These are phyloP conservation scores for Stephania yunnanensis DNA, from an alignment of 164 flowering plant species.

Conservation along the genomic window DNA sequence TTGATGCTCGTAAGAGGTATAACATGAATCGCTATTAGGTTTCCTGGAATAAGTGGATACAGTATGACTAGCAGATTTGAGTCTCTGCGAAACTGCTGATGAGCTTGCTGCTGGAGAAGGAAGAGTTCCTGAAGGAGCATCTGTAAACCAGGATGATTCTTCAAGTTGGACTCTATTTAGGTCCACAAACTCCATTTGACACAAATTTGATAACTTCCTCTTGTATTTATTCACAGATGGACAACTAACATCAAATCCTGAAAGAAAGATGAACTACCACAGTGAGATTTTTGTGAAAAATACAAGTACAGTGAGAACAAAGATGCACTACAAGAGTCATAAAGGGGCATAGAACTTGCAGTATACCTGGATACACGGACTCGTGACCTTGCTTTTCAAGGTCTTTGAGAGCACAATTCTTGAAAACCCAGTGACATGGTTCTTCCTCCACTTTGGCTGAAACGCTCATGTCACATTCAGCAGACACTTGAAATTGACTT, in stretches of 20 bases:
- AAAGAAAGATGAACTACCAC: not conserved
- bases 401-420: slow-evolving; percentile 9
- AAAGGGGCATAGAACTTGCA: not conserved
- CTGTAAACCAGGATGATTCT: slow-evolving; percentile 23
- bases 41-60: slow-evolving; percentile 9
- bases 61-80: slow-evolving; percentile 6
- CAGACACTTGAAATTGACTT: slow-evolving; percentile 11
- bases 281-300: not conserved
- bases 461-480: too few species aligned
- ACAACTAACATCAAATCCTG: slow-evolving; percentile 21
- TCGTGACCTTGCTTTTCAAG: not conserved
- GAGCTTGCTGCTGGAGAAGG: slow-evolving; percentile 20
- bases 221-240: not conserved
- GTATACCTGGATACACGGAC: not conserved
- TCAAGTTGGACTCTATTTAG: slow-evolving; percentile 34
- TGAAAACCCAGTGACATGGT: slow-evolving; percentile 6
- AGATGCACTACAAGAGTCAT: not conserved
- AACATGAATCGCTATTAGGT: slow-evolving; percentile 7
- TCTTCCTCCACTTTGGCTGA: slow-evolving; percentile 10
- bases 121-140: slow-evolving; percentile 18
- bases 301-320: not conserved
- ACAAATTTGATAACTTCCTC: slow-evolving; percentile 8
- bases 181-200: slow-evolving; percentile 19
- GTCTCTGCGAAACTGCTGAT: slow-evolving; percentile 12
- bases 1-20: slow-evolving; percentile 8